Evolutionary conservation across 2,329 filamentous ascomycete genomes (phyloP), one percentile per base, ranked within the genome.

Genomic region (Penicillium fuscoglaucum): DNA sequence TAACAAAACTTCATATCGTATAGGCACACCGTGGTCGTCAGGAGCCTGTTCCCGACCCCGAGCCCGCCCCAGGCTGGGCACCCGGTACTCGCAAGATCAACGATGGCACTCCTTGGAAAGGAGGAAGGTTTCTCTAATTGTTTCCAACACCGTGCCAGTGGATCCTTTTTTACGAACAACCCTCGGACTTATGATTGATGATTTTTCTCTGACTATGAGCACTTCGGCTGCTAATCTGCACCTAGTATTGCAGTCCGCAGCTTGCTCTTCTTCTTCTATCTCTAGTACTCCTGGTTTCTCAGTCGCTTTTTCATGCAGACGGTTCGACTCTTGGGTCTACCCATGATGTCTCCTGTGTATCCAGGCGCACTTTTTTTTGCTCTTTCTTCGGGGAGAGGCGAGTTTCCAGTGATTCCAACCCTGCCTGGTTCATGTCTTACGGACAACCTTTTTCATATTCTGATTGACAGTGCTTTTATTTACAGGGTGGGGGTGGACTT

Each of bases 41-140:
- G 12, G 21, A 33, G 24, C 40, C 51, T 28, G 40, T 46, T 35
- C 40, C 51, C 10, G 40, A 19, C 15, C 40, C 51, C 2, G 40
- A 53, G 17, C 51, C 31, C 1, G 51, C 51, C 41, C 51, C 51
- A 37, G 51, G 51, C 7, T 47, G 51, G 51, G 40, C 51, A 35
- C 40, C 51, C 2, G 40, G 40, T 17, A 46, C 40, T 5, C 51
- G 51, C 39, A 53, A 46, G 40, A 10, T 28, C 7, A 19, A 53
- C 37, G 41, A 53, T 17, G 40, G 40, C 7, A 17, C 29, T 33
- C 51, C 51, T 4, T 45, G 43, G 40, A 33, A 43, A 45, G 50
- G 40, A 28, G 31, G 10, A 35, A 24, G 21, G 29, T 53, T 46
- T 12, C 29, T 53, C 17, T 53, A 15, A 47, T n/a, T 19, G 10